Conservation (phyloP, 495 filamentous ascomycete species). For the Aspergillus asperescens region DNA sequence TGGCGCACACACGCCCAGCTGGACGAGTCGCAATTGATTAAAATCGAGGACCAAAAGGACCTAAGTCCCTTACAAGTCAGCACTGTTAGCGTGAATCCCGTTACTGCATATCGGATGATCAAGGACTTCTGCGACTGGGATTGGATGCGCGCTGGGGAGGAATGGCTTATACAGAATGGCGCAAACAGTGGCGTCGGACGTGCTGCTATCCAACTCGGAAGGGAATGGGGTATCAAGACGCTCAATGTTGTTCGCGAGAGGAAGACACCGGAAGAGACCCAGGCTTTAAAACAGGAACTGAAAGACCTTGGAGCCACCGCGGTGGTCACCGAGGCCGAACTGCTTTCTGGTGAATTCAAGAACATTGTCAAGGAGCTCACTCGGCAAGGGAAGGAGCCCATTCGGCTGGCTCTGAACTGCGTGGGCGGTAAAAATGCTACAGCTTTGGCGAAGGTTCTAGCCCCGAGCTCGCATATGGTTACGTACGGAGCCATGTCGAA, state of each 20-base stretch:
- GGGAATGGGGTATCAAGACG: slow-evolving; percentile 76
- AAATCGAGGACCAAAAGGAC: slow-evolving; percentile 60
- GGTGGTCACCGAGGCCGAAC: slow-evolving; percentile 74
- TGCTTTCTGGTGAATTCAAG: slow-evolving; percentile 60
- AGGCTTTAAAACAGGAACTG: slow-evolving; percentile 65
- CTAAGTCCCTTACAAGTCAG: slow-evolving; percentile 70
- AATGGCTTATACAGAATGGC: slow-evolving; percentile 95
- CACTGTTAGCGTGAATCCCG: slow-evolving; percentile 85
- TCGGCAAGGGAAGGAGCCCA: slow-evolving; percentile 57
- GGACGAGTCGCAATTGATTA: slow-evolving; percentile 58
- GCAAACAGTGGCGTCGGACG: slow-evolving; percentile 90
- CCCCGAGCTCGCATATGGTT: slow-evolving; percentile 64
- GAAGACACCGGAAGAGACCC: slow-evolving; percentile 53
- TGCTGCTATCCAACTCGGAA: slow-evolving; percentile 78
- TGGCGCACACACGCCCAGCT: slow-evolving; percentile 85
- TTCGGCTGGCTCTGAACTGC: slow-evolving; percentile 82
- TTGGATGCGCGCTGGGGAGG: slow-evolving; percentile 45
- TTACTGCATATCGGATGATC: slow-evolving; percentile 89
- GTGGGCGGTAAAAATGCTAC: slow-evolving; percentile 84
- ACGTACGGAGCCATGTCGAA: slow-evolving; percentile 95
- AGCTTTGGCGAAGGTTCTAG: slow-evolving; percentile 64
- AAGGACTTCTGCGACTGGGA: slow-evolving; percentile 67
- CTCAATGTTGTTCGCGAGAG: slow-evolving; percentile 80
- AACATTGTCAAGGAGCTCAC: slow-evolving; percentile 64
- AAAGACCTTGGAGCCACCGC: slow-evolving; percentile 66